A percentile compares a stretch with the other conserved stretches of the same genome.
Evolutionary conservation across 2,329 filamentous ascomycete genomes (phyloP).

Genomic region (Neopestalotiopsis rosae): DNA sequence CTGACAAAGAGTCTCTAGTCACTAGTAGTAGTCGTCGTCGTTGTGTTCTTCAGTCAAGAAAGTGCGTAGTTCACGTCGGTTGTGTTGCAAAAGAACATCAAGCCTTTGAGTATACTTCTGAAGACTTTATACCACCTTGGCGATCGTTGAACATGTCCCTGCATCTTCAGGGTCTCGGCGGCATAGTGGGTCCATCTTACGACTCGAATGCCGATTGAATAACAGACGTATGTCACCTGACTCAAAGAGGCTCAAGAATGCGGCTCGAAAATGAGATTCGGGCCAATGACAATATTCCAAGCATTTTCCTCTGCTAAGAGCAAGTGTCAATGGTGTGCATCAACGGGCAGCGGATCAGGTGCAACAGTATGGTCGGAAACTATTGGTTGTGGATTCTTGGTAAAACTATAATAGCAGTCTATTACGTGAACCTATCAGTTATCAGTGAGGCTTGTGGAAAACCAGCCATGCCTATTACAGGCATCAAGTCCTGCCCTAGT

Average conservation of each 20-base stretch:
- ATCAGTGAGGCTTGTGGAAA: neutral
- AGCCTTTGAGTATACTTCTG: neutral
- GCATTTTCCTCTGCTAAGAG: neutral
- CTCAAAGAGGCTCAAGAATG: slow-evolving; percentile 1
- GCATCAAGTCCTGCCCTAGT: slow-evolving; percentile 11
- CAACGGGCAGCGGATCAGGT: neutral
- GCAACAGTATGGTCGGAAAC: neutral
- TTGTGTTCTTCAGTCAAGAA: neutral
- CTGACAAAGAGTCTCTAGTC: neutral
- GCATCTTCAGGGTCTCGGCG: neutral
- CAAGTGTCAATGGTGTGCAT: neutral
- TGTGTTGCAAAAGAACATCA: neutral
- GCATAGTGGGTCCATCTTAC: neutral
- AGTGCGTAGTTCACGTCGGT: neutral
- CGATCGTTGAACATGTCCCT: neutral
- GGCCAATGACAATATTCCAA: neutral
- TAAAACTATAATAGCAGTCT: neutral
- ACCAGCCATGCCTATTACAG: slow-evolving; percentile 1
- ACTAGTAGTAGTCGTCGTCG: neutral
- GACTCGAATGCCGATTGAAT: neutral
- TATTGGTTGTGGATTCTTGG: slow-evolving; percentile 1
- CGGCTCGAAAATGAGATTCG: neutral
- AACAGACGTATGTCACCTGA: neutral
- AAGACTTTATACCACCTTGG: slow-evolving; percentile 12
- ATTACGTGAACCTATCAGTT: slow-evolving; percentile 11